These are phyloP conservation scores for Euphorbia pulcherrima DNA, from an alignment of 345 rosid species.

Conservation along the genomic window DNA sequence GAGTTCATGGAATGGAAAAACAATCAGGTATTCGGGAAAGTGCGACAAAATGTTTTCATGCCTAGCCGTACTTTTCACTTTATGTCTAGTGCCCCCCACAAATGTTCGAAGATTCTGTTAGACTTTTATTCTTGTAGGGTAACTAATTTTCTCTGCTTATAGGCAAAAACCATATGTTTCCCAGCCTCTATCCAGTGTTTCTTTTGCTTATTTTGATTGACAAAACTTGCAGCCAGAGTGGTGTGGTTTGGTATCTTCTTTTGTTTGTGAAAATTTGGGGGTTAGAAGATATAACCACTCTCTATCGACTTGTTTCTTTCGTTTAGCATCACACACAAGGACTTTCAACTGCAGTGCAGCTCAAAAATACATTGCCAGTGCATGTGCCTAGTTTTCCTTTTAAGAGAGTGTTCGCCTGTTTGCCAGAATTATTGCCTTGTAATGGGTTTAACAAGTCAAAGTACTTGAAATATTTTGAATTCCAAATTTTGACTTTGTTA, in stretches of 20 bases:
- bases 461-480: no score
- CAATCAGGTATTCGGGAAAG: background rate
- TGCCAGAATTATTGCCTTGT: no score
- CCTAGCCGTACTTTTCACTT: background rate
- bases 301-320: conserved; percentile 46
- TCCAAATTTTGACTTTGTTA: no score
- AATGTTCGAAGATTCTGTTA: background rate
- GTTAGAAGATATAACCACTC: conserved; percentile 33
- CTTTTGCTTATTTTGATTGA: conserved; percentile 31
- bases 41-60: background rate
- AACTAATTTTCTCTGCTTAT: background rate
- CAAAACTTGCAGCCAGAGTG: conserved; percentile 56
- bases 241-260: conserved; percentile 38
- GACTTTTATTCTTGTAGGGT: conserved; percentile 1
- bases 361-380: conserved; percentile 57
- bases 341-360: conserved; percentile 85
- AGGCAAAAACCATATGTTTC: background rate
- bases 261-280: conserved; percentile 46
- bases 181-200: conserved; percentile 4
- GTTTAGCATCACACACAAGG: conserved; percentile 62
- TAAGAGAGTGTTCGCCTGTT: no score
- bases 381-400: conserved; percentile 10
- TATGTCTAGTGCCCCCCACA: background rate
- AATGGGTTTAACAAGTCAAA: no score
- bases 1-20: background rate